These are phyloP conservation scores for Fusarium udum DNA, from an alignment of 2,329 filamentous ascomycete genomes.

Conservation along the genomic window DNA sequence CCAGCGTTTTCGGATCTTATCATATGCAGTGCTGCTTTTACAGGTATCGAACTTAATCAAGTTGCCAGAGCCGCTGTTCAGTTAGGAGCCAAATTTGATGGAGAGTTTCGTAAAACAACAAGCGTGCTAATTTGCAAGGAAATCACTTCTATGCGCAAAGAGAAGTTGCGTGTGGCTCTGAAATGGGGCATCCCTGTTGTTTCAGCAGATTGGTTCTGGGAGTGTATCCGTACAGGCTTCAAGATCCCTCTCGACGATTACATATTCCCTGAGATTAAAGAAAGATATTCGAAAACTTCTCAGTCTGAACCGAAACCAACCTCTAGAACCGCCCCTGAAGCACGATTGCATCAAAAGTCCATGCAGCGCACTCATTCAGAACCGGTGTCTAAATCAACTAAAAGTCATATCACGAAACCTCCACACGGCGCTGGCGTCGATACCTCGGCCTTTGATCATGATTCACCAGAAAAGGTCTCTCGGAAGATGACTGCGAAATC, in stretches of 20 bases:
- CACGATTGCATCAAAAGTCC: conserved; percentile 12
- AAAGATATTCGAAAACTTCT: conserved; percentile 37
- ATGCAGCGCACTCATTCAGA: conserved; percentile 39
- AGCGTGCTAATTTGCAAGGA: conserved; percentile 81
- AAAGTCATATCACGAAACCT: conserved; percentile 28
- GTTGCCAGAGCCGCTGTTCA: conserved; percentile 79
- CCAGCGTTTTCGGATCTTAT: conserved; percentile 73
- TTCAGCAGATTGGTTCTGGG: conserved; percentile 83
- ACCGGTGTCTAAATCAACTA: conserved; percentile 16
- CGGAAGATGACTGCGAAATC: conserved; percentile 12
- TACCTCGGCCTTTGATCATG: conserved; percentile 51
- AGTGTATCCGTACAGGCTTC: conserved; percentile 71
- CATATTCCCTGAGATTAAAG: conserved; percentile 58
- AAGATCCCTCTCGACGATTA: conserved; percentile 57
- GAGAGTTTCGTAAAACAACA: conserved; percentile 75
- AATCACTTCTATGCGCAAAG: conserved; percentile 65
- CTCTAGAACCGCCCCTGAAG: not conserved
- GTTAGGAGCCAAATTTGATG: conserved; percentile 83
- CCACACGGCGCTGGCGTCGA: conserved; percentile 48
- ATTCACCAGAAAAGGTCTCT: conserved; percentile 36
- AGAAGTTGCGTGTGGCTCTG: conserved; percentile 82
- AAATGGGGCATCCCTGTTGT: conserved; percentile 85
- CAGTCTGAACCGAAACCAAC: conserved; percentile 10
- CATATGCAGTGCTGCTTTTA: conserved; percentile 84
- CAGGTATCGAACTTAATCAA: conserved; percentile 85